These are phyloP conservation scores for Luffa acutangula DNA, from an alignment of 306 rosid genomes.

Conservation along the genomic window DNA sequence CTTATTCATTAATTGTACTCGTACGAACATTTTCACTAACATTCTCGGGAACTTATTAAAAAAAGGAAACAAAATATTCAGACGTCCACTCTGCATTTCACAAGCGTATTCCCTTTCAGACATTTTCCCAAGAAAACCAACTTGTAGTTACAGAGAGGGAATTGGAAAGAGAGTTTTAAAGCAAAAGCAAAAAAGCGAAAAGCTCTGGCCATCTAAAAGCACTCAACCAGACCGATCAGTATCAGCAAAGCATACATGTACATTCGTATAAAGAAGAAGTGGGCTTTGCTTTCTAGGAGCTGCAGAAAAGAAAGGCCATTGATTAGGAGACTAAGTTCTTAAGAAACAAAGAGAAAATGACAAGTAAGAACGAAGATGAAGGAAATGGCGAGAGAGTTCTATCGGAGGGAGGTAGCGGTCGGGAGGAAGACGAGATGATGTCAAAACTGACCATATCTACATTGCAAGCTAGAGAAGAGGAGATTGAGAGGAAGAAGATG, in stretches of 20 bases:
- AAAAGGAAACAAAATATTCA: background rate
- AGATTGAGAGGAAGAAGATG: constrained; percentile 80
- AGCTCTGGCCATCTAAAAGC: background rate
- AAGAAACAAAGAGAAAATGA: constrained; percentile 21
- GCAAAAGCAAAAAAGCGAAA: constrained; percentile 38
- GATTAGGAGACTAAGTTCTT: background rate
- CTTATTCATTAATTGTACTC: background rate
- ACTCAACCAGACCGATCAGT: background rate
- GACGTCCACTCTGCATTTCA: background rate
- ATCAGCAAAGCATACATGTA: background rate
- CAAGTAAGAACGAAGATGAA: constrained; percentile 40
- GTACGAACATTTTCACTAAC: background rate
- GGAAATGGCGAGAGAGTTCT: constrained; percentile 55
- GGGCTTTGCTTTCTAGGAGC: constrained; percentile 2
- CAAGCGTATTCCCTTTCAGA: background rate
- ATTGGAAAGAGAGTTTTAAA: constrained; percentile 24
- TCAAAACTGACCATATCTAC: constrained; percentile 49
- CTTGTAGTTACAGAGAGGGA: constrained; percentile 13
- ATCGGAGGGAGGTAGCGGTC: constrained; percentile 27
- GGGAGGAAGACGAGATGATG: constrained; percentile 35
- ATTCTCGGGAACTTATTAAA: background rate
- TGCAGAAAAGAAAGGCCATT: constrained; percentile 9
- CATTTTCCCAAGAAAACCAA: background rate
- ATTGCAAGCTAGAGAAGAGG: constrained; percentile 71
- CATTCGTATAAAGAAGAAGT: constrained; percentile 14